Evolutionary conservation across 2,329 filamentous ascomycete genomes (phyloP), one percentile per base, ranked within the genome.

Genomic region (Falciphora oryzae): DNA sequence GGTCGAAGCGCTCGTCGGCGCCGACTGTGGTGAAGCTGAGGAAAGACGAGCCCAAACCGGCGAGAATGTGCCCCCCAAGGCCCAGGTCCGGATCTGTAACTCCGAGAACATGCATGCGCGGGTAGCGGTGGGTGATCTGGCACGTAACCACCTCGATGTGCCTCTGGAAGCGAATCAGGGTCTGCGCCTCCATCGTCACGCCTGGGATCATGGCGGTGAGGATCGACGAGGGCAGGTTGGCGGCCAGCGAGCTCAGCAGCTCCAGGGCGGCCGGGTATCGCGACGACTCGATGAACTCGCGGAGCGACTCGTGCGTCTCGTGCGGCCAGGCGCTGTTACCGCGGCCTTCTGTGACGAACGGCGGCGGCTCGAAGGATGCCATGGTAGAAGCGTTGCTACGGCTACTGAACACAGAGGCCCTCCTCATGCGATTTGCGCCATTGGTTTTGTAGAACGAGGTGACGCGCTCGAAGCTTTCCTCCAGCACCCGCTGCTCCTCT

Each of bases 91-190:
- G 67, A 8, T 75, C 74, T 0, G 74, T 73, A 1, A 81, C 65
- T 1, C 74, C 73, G 1, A 81, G 70, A 18, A 78, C 73, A 11
- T 74, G 71, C 77, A 80, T 78, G 4, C 69, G 70, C 0, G 78
- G 73, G 57, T 77, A 77, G 14, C 73, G 73, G 69, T 80, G 78
- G 0, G 70, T 66, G 10, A 80, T 74, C 67, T 80, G 78, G 60
- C 69, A 67, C 11, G 74, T 67, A 14, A 79, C 69, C 1, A 73
- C 71, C 7, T 71, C 67, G 5, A 79, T 32, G 29, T 79, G 76
- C 2, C 65, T 64, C 50, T 75, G 73, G 66, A 78, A 76, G 1
- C 63, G 65, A 5, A 69, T 62, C 2, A 76, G 65, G 6, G 73
- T 68, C 10, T 71, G 71, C 1, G 74, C 74, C 56, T 77, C 73